These are phyloP conservation scores for Drechmeria coniospora DNA, from an alignment of 2,329 filamentous ascomycete species.

Conservation along the genomic window DNA sequence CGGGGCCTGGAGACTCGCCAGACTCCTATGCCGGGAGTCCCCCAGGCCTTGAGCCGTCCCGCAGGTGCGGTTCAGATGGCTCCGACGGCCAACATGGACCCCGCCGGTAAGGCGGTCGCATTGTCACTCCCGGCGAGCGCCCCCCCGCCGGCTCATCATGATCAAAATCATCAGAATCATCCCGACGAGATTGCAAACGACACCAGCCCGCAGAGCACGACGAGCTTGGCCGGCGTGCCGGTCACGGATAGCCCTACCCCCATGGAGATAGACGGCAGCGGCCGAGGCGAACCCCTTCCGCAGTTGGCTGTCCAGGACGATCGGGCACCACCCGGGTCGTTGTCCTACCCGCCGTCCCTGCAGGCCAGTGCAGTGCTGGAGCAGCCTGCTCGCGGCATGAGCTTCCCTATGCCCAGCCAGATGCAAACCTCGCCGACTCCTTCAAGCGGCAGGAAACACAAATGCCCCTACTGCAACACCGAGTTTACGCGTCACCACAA, in stretches of 20 bases:
- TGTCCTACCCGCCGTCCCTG: slow-evolving; percentile 40
- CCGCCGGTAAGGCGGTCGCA: slow-evolving; percentile 20
- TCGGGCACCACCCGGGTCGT: slow-evolving; percentile 30
- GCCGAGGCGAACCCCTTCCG: slow-evolving; percentile 20
- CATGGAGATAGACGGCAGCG: slow-evolving; percentile 39
- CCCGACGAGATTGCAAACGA: slow-evolving; percentile 24
- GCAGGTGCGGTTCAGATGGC: slow-evolving; percentile 32
- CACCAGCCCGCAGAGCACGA: slow-evolving; percentile 27
- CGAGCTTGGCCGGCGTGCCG: slow-evolving; percentile 24
- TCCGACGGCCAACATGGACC: slow-evolving; percentile 28
- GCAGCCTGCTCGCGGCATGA: slow-evolving; percentile 36
- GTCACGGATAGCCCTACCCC: slow-evolving; percentile 35
- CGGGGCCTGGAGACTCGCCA: slow-evolving; percentile 36
- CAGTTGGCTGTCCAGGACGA: slow-evolving; percentile 34
- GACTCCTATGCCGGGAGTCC: slow-evolving; percentile 37
- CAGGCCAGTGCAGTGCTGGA: slow-evolving; percentile 28
- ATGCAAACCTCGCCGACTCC: slow-evolving; percentile 42
- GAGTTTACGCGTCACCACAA: slow-evolving; percentile 97
- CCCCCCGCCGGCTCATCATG: too few relatives aligned
- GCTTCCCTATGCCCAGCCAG: slow-evolving; percentile 35
- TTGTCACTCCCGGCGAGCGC: slow-evolving; percentile 17
- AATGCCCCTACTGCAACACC: slow-evolving; percentile 89
- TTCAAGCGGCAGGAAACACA: slow-evolving; percentile 64
- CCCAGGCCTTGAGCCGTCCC: slow-evolving; percentile 38
- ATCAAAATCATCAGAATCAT: too few relatives aligned